These are phyloP conservation scores for Celoporthe dispersa DNA, from an alignment of 2,329 filamentous ascomycete genomes.

Conservation along the genomic window DNA sequence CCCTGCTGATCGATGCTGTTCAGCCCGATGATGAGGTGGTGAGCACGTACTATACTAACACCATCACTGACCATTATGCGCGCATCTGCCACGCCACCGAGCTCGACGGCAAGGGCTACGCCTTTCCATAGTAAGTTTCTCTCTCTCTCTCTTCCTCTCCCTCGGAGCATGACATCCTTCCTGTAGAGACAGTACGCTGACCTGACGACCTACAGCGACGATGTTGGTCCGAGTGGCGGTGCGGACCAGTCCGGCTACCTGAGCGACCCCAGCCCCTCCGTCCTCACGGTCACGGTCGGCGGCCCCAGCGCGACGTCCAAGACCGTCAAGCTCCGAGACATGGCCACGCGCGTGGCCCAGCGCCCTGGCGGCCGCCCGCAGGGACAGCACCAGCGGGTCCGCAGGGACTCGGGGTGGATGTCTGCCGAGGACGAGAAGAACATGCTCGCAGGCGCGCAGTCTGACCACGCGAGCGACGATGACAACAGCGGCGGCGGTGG, in stretches of 20 bases:
- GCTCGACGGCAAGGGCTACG: constrained; percentile 66
- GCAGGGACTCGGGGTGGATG: constrained; percentile 13
- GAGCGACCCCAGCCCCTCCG: constrained; percentile 57
- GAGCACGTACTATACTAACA: constrained; percentile 56
- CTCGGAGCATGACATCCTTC: not conserved
- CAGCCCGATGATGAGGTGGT: constrained; percentile 58
- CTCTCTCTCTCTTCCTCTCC: not conserved
- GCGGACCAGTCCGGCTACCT: constrained; percentile 67
- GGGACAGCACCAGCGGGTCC: constrained; percentile 6
- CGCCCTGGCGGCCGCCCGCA: constrained; percentile 17
- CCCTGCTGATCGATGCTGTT: constrained; percentile 57
- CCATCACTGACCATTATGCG: constrained; percentile 68
- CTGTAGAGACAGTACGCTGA: not conserved
- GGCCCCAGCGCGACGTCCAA: constrained; percentile 37
- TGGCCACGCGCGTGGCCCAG: constrained; percentile 21
- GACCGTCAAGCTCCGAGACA: constrained; percentile 14
- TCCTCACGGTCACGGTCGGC: constrained; percentile 62
- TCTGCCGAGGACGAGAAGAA: constrained; percentile 27
- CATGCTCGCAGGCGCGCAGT: constrained; percentile 5
- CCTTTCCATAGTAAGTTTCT: constrained; percentile 60
- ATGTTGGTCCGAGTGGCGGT: constrained; percentile 61
- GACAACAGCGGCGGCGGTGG: not conserved
- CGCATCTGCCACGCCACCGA: constrained; percentile 66
- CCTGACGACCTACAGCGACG: constrained; percentile 49
- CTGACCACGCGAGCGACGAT: not conserved